Base-by-base conservation (phyloP, 352 stramenopile genomes). In the Pythium vanterpoolii region DNA sequence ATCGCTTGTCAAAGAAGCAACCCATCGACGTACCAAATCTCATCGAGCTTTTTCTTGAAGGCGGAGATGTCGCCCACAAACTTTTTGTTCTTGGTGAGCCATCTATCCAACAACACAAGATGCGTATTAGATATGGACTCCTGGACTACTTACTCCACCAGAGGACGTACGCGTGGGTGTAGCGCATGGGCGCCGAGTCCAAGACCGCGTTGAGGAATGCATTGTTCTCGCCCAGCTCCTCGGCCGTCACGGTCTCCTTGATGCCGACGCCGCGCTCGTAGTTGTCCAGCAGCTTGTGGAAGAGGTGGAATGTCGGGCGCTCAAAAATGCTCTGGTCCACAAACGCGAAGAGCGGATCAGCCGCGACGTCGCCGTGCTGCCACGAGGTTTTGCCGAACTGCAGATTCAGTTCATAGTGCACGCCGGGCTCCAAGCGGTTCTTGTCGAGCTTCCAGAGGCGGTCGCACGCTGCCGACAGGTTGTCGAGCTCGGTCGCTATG, bases 321-420 rank as follows among this genome's bases (percentile, higher is more conserved):
- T 96, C 72, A 51, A 98, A 92, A 10, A 97, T 72, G 42, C 73
- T 64, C 43, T 74, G 69, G 61, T 98, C 81, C 28, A 98, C 89
- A 59, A 79, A 91, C 31, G 76, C 82, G 68, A 98, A 98, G 24
- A 98, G 82, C 27, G 85, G 84, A 14, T 98, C 92, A 33, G 55
- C 60, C 2, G 95, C 93, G 5, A 74, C 75, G 63, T 98, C 94
- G 6, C 91, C 89, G 46, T 87, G 86, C 52, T 91, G 72, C 68
- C 86, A 98, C 14, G 84, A 78, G 48, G 80, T 88, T 70, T 98
- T 98, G 31, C 89, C 89, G 18, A 86, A 72, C 73, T 98, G 94
- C 13, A 98, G 74, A 66, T 98, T 93, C 47, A 98, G 90, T 48
- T 80, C 71, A 60, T 98, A 98, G 70, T 98, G 85, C 40, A 89